Conservation (phyloP, 495 filamentous ascomycete genomes). For the Cenococcum geophilum region DNA sequence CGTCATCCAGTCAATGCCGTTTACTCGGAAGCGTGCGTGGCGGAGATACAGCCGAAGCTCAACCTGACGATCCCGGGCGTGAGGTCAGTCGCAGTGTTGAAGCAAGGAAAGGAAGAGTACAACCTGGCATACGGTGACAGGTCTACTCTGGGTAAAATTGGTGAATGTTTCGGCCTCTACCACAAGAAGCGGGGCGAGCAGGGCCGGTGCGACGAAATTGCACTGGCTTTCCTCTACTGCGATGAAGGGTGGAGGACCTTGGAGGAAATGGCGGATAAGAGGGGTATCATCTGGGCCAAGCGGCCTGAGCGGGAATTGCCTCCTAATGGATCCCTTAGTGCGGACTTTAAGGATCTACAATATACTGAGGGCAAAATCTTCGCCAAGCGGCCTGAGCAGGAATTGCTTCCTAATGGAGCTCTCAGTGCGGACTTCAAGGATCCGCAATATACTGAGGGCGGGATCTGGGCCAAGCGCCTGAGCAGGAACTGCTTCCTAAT, state of each 20-base stretch:
- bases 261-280: neutral
- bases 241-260: neutral
- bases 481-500: neutral
- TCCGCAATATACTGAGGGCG: no score
- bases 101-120: neutral
- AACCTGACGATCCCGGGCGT: conserved; percentile 11
- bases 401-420: neutral
- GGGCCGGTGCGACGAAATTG: neutral
- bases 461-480: conserved; percentile 4
- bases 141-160: neutral
- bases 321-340: neutral
- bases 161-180: conserved; percentile 6
- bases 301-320: neutral
- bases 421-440: conserved; percentile 4
- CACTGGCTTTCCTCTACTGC: neutral
- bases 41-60: conserved; percentile 13
- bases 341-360: conserved; percentile 10
- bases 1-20: conserved; percentile 9
- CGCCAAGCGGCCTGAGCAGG: neutral
- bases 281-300: neutral
- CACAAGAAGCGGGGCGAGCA: neutral
- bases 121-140: neutral
- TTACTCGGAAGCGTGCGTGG: conserved; percentile 8
- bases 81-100: conserved; percentile 6
- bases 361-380: no score